Evolutionary conservation across 495 filamentous ascomycete genomes (phyloP).

Genomic region (Venustampulla echinocandica): DNA sequence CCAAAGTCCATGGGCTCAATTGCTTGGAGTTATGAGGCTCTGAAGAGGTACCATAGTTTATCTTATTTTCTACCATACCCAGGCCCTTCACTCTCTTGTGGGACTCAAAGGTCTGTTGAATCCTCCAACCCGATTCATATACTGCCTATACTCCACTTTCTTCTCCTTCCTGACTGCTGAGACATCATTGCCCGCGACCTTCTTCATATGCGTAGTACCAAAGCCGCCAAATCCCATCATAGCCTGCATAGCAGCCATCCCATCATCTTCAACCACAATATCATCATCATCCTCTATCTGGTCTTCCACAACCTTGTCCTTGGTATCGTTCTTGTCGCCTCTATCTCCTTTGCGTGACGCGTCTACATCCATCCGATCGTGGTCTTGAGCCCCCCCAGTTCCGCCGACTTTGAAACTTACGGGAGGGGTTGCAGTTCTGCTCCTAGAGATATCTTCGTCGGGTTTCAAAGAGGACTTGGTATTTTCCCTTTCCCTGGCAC

Average conservation of each 20-base stretch:
- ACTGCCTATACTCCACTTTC: conserved; percentile 92
- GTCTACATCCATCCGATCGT: conserved; percentile 23
- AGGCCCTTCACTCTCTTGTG: conserved; percentile 20
- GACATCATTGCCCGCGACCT: conserved; percentile 82
- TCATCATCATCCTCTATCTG: conserved; percentile 28
- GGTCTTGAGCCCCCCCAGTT: conserved; percentile 5
- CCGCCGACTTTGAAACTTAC: conserved; percentile 21
- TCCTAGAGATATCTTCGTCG: conserved; percentile 7
- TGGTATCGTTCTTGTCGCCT: not conserved
- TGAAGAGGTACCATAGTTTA: no score
- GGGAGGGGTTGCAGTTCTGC: conserved; percentile 17
- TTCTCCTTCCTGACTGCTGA: conserved; percentile 86
- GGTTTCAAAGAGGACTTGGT: not conserved
- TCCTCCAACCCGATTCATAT: conserved; percentile 96
- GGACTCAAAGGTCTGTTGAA: conserved; percentile 85
- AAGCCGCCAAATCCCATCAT: conserved; percentile 88
- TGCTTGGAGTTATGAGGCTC: no score
- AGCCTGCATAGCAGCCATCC: conserved; percentile 63
- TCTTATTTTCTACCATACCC: no score
- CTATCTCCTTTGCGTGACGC: not conserved
- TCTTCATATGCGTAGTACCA: conserved; percentile 80
- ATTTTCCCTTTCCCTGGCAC: conserved; percentile 3
- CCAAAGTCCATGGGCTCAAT: no score
- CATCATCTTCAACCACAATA: conserved; percentile 49
- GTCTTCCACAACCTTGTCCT: conserved; percentile 7